phyloP scores from a whole-genome alignment of 768 basidiomycete species.

The Trametopsis cervina region DNA sequence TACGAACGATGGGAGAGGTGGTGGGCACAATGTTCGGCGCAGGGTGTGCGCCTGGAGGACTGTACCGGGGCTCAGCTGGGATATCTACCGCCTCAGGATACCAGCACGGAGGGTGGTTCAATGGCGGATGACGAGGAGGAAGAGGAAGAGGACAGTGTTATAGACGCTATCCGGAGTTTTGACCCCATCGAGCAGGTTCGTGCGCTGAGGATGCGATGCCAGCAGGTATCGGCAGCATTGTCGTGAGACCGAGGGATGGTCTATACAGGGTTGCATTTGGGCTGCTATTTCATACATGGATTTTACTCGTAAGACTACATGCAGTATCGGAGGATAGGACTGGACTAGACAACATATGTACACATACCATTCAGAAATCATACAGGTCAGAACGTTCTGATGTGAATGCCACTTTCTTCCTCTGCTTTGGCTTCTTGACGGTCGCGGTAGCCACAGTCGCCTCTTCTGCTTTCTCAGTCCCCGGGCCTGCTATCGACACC shows the following conservation, averaged over 20 bases:
- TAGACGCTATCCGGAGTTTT: conserved; percentile 11
- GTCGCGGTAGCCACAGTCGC: conserved; percentile 16
- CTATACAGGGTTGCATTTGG: background rate
- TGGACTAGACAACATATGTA: background rate
- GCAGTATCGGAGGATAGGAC: background rate
- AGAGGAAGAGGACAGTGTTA: conserved; percentile 24
- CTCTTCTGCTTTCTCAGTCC: background rate
- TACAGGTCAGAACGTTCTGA: conserved; percentile 66
- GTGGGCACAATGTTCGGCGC: conserved; percentile 46
- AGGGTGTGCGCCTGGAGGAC: conserved; percentile 62
- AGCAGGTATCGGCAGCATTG: conserved; percentile 28
- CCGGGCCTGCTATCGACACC: conserved; percentile 1
- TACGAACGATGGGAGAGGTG: conserved; percentile 60
- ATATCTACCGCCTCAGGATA: conserved; percentile 19
- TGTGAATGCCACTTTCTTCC: conserved; percentile 66
- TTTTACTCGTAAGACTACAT: background rate
- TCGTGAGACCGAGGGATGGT: background rate
- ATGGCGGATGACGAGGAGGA: conserved; percentile 18
- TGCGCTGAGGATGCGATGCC: conserved; percentile 50
- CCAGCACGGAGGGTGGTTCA: background rate
- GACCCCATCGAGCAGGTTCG: conserved; percentile 29
- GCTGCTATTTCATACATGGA: background rate
- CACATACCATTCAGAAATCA: conserved; percentile 45
- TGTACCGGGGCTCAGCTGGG: conserved; percentile 67
- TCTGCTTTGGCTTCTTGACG: conserved; percentile 43